Base-by-base conservation (phyloP, 768 basidiomycete genomes). In the Kwoniella sp. region DNA sequence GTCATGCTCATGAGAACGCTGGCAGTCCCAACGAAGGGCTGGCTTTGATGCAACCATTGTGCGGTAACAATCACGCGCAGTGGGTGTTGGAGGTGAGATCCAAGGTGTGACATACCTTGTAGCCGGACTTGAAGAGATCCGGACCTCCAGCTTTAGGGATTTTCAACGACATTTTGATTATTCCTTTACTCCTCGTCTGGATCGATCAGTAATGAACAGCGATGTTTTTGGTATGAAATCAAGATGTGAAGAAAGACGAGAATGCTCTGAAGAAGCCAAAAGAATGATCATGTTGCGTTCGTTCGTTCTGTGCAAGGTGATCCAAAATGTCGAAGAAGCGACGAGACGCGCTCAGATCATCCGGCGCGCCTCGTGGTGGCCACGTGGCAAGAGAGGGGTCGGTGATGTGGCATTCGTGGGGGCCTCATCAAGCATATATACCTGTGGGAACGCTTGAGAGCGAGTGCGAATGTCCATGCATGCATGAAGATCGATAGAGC, bases 61-160 rank as follows among this genome's bases (percentile, higher is more conserved):
- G n/a, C n/a, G n/a, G n/a, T n/a, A n/a, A n/a, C n/a, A n/a, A n/a
- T n/a, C n/a, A n/a, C n/a, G n/a, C n/a, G n/a, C n/a, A n/a, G n/a
- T n/a, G n/a, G n/a, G 17, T 17, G 17, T 17, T 17, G 41, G 41
- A 45, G 50, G 25, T 23, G 47, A 17, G 47, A 48, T 58, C n/a
- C 37, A 30, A 13, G 17, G 2, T 31, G 11, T 5, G 29, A 47
- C 82, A 20, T 67, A 90, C 93, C 86, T 95, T 96, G 86, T 92
- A 93, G 26, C 95, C 95, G 31, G 96, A 92, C 82, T 97, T 97
- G 86, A 99, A 98, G 45, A 99, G 87, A 81, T 93, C 92, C 47
- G 93, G 78, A 69, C 89, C 90, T 26, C 76, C 76, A 58, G 89
- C 84, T 82, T 93, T 93, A 29, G 93, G 94, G 22, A 97, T 92